Conservation (phyloP, 1,284 basidiomycete genomes). For the Apiotrichum gracile region DNA sequence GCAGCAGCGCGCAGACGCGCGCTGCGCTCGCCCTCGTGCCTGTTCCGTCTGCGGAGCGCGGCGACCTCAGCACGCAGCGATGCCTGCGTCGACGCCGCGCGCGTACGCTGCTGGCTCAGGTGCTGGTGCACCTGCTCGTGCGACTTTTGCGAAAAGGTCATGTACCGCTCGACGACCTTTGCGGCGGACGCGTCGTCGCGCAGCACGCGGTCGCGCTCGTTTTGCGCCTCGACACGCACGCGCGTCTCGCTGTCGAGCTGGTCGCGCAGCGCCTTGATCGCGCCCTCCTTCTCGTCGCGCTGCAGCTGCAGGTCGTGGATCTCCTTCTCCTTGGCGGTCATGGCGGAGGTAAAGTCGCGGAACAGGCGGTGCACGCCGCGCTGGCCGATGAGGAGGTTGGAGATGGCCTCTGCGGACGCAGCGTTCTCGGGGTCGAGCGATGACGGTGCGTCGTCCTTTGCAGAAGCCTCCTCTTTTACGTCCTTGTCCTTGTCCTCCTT, state of each 20-base stretch:
- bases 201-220: conserved; percentile 56
- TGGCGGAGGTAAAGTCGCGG: conserved; percentile 37
- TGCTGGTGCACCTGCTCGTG: conserved; percentile 64
- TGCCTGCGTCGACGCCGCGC: conserved; percentile 60
- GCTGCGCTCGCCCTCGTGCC: conserved; percentile 27
- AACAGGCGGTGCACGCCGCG: conserved; percentile 44
- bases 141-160: conserved; percentile 80
- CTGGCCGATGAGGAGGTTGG: conserved; percentile 43
- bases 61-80: conserved; percentile 50
- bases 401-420: conserved; percentile 31
- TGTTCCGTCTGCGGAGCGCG: conserved; percentile 19
- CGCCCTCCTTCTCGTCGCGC: conserved; percentile 67
- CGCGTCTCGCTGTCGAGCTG: conserved; percentile 63
- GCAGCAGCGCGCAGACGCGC: conserved; percentile 57
- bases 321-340: conserved; percentile 42
- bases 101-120: conserved; percentile 53
- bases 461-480: background rate
- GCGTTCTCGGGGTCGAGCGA: background rate
- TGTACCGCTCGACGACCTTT: conserved; percentile 80
- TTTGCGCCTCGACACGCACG: conserved; percentile 53
- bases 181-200: conserved; percentile 71
- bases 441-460: background rate
- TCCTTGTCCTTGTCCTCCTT: conserved; percentile 2
- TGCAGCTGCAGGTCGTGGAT: conserved; percentile 73
- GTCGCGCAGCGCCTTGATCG: conserved; percentile 51